Evolutionary conservation across 1,284 basidiomycete species (phyloP).

Genomic region (Bjerkandera adusta): DNA sequence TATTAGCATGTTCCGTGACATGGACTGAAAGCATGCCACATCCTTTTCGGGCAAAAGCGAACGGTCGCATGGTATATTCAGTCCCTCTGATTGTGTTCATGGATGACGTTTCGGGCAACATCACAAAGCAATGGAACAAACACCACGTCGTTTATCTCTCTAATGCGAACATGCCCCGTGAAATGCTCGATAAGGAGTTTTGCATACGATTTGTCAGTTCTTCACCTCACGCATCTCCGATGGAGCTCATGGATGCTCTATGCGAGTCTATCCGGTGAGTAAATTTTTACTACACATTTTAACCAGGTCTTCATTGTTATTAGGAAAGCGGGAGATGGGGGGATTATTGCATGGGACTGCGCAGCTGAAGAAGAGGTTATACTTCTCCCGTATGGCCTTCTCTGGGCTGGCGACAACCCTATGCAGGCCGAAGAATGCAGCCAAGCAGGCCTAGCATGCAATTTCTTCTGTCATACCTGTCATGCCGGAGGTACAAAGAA

Average conservation of each 20-base stretch:
- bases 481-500: conserved; percentile 25
- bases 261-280: conserved; percentile 25
- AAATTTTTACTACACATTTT: not conserved
- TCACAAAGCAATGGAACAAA: conserved; percentile 31
- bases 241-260: conserved; percentile 28
- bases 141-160: conserved; percentile 29
- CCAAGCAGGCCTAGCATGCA: conserved; percentile 27
- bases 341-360: conserved; percentile 23
- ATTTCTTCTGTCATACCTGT: conserved; percentile 31
- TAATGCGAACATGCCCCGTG: conserved; percentile 22
- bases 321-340: conserved; percentile 6
- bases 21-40: conserved; percentile 22
- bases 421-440: conserved; percentile 35
- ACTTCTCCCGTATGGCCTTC: conserved; percentile 23
- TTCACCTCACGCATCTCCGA: conserved; percentile 29
- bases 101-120: conserved; percentile 33
- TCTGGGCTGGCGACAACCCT: conserved; percentile 32
- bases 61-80: conserved; percentile 19
- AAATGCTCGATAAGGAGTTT: conserved; percentile 29
- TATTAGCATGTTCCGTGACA: conserved; percentile 15
- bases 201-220: conserved; percentile 25
- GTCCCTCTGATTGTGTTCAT: conserved; percentile 28
- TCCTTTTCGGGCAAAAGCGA: conserved; percentile 17
- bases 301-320: not conserved
- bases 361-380: conserved; percentile 22